Percentiles rank a stretch among this genome's conserved stretches.
phyloP scores from a whole-genome alignment of 306 rosid species.

The Alnus glutinosa region DNA sequence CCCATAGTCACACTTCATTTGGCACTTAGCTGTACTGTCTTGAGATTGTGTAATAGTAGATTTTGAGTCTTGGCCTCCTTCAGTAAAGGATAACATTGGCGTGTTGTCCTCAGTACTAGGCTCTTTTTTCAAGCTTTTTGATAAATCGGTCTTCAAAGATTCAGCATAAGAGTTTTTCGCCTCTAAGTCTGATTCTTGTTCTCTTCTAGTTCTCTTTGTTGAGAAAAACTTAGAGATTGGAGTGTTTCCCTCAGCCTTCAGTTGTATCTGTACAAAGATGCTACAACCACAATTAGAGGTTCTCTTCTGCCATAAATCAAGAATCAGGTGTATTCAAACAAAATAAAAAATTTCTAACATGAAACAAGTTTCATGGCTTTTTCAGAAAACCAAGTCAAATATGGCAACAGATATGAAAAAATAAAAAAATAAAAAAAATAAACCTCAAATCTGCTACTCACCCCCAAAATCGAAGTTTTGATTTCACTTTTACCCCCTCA shows the following conservation, averaged over 20 bases:
- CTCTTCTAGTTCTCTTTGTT: conserved; percentile 43
- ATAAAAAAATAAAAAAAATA: too few species aligned
- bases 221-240: conserved; percentile 69
- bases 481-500: too few species aligned
- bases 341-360: background rate
- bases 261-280: conserved; percentile 55
- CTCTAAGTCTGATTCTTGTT: conserved; percentile 30
- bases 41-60: conserved; percentile 18
- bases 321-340: background rate
- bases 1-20: conserved; percentile 55
- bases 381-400: background rate
- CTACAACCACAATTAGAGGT: conserved; percentile 8
- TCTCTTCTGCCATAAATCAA: conserved; percentile 2
- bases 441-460: too few species aligned
- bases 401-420: background rate
- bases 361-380: background rate
- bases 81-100: conserved; percentile 15
- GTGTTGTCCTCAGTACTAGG: conserved; percentile 19
- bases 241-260: conserved; percentile 52
- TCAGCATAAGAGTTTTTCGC: conserved; percentile 17
- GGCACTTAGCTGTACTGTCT: conserved; percentile 31
- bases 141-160: conserved; percentile 34
- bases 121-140: conserved; percentile 34
- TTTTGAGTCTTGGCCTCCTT: conserved; percentile 36
- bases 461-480: too few species aligned